Evolutionary conservation across 2,329 filamentous ascomycete species (phyloP), one percentile per base, ranked within the genome.

Genomic region (Colletotrichum chrysophilum): DNA sequence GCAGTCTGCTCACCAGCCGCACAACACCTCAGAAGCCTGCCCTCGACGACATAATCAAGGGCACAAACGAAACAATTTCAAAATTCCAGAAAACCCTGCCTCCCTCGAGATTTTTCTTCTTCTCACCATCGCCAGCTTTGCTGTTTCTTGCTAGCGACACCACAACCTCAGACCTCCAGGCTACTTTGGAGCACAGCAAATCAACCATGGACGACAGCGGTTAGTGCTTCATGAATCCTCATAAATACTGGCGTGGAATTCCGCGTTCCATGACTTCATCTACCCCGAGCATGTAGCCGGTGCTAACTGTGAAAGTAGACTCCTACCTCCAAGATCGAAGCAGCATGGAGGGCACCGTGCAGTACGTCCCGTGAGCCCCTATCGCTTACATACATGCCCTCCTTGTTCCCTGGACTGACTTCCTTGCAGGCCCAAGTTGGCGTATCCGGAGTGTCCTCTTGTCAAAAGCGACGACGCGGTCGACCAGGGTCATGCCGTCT

Each of bases 11-110:
- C 62, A 66, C 21, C 62, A 43, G 62, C 62, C 36, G 62, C 26
- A 66, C 36, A 4, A 7, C n/a, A 26, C 62, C 32, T 26, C 6
- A n/a, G 21, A 28, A 48, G 36, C 26, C 16, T 48, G 14, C 36
- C 62, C 62, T 66, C 36, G 62, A 66, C 62, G 36, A 66, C 36
- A 48, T 52, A 66, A 52, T 21, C 62, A 66, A 66, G 30, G 21
- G 9, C 62, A 66, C 36, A 48, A 66, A 48, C 9, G 12, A 48
- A 28, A 66, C 21, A 30, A 66, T 48, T 18, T 21, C 16, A 12
- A 30, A 8, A 65, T 24, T 66, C 7, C 24, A 0, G 24, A 66
- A 66, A 9, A 26, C 2, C 12, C 36, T 66, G 10, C 32, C 21
- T 68, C 2, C 48, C 34, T 60, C 43, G 10, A 52, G 10, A 24